phyloP scores from a whole-genome alignment of 148 eudicot genomes.

The Camellia japonica region DNA sequence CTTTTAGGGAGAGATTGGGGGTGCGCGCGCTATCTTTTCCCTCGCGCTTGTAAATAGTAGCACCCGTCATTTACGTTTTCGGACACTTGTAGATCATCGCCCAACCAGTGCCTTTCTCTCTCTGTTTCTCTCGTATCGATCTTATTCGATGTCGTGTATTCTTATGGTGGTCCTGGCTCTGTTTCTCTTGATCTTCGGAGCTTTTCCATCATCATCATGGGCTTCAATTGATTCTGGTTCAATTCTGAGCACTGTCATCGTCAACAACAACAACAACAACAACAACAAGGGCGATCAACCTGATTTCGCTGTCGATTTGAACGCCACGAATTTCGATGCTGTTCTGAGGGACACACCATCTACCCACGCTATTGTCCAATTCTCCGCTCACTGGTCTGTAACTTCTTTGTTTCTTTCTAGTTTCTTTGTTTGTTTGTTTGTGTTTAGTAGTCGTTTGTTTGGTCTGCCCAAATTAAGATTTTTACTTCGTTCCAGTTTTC shows the following conservation, averaged over 20 bases:
- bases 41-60: too few species aligned
- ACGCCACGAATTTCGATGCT: slow-evolving; percentile 62
- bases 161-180: slow-evolving; percentile 23
- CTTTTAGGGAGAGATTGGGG: too few species aligned
- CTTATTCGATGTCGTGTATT: slow-evolving; percentile 28
- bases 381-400: slow-evolving; percentile 85
- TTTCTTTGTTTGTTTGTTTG: background rate
- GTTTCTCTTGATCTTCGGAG: slow-evolving; percentile 16
- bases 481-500: background rate
- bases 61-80: too few species aligned
- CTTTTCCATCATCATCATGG: slow-evolving; percentile 13
- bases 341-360: slow-evolving; percentile 71
- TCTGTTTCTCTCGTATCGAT: slow-evolving; percentile 9
- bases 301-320: slow-evolving; percentile 69
- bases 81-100: too few species aligned
- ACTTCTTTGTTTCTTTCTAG: background rate
- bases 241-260: slow-evolving; percentile 43
- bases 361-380: slow-evolving; percentile 69
- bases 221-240: slow-evolving; percentile 56
- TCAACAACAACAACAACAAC: background rate
- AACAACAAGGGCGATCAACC: slow-evolving; percentile 13
- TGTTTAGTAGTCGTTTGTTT: background rate
- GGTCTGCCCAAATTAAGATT: background rate
- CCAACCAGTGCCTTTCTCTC: background rate
- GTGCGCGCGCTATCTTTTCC: too few species aligned